Evolutionary conservation across 768 basidiomycete species (phyloP), one percentile per base, ranked within the genome.

Genomic region (Suillus occidentalis): DNA sequence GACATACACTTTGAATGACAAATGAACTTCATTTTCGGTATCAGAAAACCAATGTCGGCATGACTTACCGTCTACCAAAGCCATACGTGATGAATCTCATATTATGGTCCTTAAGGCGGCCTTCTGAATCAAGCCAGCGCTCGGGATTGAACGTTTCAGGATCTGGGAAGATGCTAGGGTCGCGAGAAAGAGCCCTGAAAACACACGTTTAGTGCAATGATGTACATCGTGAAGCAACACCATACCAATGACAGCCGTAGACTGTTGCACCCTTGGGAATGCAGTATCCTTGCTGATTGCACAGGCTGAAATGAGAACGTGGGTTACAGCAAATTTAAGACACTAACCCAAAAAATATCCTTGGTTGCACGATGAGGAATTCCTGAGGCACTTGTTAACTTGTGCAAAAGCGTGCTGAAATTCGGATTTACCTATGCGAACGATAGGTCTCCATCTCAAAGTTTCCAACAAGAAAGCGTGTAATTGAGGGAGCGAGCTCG

Each of bases 51-150:
- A 2, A 50, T 25, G 7, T 25, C 25, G 49, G 47, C 22, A 22
- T 22, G 0, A 31, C 68, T 20, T 62, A 76, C 79, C 72, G 65
- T 69, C 83, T 72, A 20, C 86, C 86, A 67, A 85, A 87, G 1
- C 87, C 86, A 64, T 85, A 89, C 1, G 80, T 65, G 66, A 80
- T 87, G 10, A 76, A 76, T 36, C n/a, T 47, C 45, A 47, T 47
- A n/a, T n/a, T n/a, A 10, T 47, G 13, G 13, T 40, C 45, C n/a
- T 47, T n/a, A 47, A 47, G 20, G 45, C n/a, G n/a, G 10, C 45
- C 20, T n/a, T 47, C n/a, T 0, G 45, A n/a, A 47, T 47, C 45
- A 47, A 47, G 45, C 45, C 45, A 47, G n/a, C 45, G 45, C 10
- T 47, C n/a, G 10, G 45, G 45, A n/a, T 47, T 12, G 45, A 47